A percentile compares a stretch with the other conserved stretches of the same genome.
Evolutionary conservation across 352 stramenopile species (phyloP).

Genomic region (Pythium vanterpoolii): DNA sequence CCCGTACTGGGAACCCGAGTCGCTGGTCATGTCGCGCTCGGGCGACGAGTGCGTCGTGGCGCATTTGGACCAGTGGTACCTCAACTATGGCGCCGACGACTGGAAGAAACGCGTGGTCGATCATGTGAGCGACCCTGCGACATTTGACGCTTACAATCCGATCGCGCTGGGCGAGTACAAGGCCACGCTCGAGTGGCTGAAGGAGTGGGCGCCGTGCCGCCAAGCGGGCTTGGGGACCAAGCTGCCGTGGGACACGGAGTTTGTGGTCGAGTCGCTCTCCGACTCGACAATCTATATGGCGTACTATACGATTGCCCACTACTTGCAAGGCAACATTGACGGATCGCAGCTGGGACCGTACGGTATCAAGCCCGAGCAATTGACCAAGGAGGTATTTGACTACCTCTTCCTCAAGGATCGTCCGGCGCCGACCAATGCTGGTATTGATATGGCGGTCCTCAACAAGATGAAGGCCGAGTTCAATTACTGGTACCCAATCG

Average conservation of each 20-base stretch:
- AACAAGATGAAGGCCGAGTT: conserved; percentile 96
- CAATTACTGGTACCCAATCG: conserved; percentile 99
- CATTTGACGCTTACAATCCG: conserved; percentile 95
- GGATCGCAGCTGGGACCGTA: conserved; percentile 88
- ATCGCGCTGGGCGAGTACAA: conserved; percentile 95
- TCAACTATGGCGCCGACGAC: conserved; percentile 97
- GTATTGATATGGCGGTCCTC: conserved; percentile 88
- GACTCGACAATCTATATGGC: conserved; percentile 99
- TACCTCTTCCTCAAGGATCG: conserved; percentile 97
- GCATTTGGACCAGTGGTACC: conserved; percentile 99
- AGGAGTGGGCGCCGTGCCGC: conserved; percentile 99
- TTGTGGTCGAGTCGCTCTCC: conserved; percentile 99
- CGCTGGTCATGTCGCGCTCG: conserved; percentile 93
- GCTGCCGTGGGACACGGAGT: conserved; percentile 98
- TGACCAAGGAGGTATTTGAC: conserved; percentile 97
- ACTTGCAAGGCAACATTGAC: conserved; percentile 96
- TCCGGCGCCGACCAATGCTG: conserved; percentile 72
- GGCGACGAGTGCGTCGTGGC: conserved; percentile 99
- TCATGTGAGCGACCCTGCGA: conserved; percentile 91
- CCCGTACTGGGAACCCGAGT: conserved; percentile 99
- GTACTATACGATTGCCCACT: conserved; percentile 99
- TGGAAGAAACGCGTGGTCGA: conserved; percentile 96
- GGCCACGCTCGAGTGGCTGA: conserved; percentile 98
- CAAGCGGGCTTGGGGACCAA: conserved; percentile 96
- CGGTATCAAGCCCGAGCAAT: conserved; percentile 77